Evolutionary conservation across 768 basidiomycete species (phyloP), one percentile per base, ranked within the genome.

Genomic region (Phaffia tasmanica): DNA sequence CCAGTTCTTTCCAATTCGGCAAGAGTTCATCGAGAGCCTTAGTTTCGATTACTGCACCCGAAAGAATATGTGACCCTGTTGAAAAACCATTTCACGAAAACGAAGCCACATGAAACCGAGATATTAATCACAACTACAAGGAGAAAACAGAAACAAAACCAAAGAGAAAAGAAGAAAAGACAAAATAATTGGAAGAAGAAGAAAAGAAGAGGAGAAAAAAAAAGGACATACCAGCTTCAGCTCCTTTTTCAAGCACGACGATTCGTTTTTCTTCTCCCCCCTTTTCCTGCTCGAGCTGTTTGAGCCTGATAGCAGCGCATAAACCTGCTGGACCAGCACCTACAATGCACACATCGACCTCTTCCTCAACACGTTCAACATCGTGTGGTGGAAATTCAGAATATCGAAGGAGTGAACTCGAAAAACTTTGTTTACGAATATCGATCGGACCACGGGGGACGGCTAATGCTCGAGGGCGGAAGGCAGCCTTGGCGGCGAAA

Each of bases 311-410:
- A 5, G 92, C 94, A n/a, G 94, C 92, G 70, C 86, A 86, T 69
- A 99, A 81, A 7, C 95, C 94, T 0, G 95, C 94, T 0, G 95
- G 95, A 2, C 93, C 95, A 2, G 83, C 93, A 14, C 94, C 94
- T 64, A 95, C 92, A 73, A 99, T 97, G 76, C 91, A 94, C 47
- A 98, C 92, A 72, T 99, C 94, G 47, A 93, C 92, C 54, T 90
- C 84, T 73, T 98, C 95, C 53, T 85, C 82, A n/a, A 84, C 84
- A 16, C 92, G 83, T 70, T 95, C 88, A 21, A 91, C 80, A n/a
- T 75, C 77, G 19, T 76, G 76, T 0, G 85, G 82, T 9, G 67
- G 67, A 35, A 57, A 69, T 50, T 69, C 67, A 42, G 35, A 42
- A 11, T 5, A 11, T 5, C 35, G 35, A 42, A 42, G 35, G 35